Conservation (phyloP, 1,139 yeast genomes). For the Blastobotrys proliferans region DNA sequence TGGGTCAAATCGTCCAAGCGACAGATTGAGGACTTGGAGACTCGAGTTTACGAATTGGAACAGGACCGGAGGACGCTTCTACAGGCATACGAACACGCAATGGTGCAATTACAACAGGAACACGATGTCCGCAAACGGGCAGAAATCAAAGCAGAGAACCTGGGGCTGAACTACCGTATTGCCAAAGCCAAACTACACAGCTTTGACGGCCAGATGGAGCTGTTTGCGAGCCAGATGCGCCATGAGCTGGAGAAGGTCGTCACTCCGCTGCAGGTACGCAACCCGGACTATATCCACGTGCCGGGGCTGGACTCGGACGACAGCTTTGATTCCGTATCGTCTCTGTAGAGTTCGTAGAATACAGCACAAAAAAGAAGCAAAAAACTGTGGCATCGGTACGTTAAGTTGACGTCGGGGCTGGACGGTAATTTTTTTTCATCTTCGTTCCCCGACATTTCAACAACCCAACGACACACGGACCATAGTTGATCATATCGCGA, state of each 20-base stretch:
- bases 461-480: too few relatives aligned
- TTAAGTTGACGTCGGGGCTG: too few relatives aligned
- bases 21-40: slow-evolving; percentile 9
- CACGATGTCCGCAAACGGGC: slow-evolving; percentile 11
- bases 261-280: neutral
- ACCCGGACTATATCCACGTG: slow-evolving; percentile 5
- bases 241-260: neutral
- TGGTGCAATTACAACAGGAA: slow-evolving; percentile 8
- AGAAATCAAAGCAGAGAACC: slow-evolving; percentile 14
- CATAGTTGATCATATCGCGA: too few relatives aligned
- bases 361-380: neutral
- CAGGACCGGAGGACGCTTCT: slow-evolving; percentile 3
- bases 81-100: slow-evolving; percentile 6
- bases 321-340: slow-evolving; percentile 3
- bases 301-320: slow-evolving; percentile 6
- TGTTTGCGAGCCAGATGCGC: slow-evolving; percentile 2
- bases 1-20: too few relatives aligned
- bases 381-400: too few relatives aligned
- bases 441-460: too few relatives aligned
- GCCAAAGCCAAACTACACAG: slow-evolving; percentile 15
- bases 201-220: slow-evolving; percentile 11
- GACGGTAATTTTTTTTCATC: too few relatives aligned
- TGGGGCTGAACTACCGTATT: slow-evolving; percentile 14
- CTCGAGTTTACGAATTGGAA: slow-evolving; percentile 9
- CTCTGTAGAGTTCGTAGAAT: neutral